Base-by-base conservation (phyloP, 1,139 yeast species). In the Citeromyces hawaiiensis region DNA sequence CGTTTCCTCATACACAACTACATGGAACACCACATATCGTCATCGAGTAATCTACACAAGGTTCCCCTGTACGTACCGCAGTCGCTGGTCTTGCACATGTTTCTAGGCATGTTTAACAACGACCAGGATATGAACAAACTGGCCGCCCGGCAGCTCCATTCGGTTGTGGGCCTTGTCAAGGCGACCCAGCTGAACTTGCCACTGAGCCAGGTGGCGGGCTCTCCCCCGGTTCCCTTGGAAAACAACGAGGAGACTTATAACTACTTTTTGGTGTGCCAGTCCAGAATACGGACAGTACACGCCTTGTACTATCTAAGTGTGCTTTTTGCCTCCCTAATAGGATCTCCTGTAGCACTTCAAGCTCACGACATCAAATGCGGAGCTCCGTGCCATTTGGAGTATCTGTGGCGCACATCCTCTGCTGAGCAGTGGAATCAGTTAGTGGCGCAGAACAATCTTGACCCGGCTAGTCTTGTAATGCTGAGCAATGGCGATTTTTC, bases 11-110 rank as follows among this genome's bases (percentile, higher is more conserved):
- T 85, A 44, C 93, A 83, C 52, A 75, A 75, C 46, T 79, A 75
- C 50, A 70, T 86, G 60, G 94, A 83, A 51, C 67, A 69, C 39
- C 68, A 72, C 41, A 63, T 70, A 42, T 46, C 67, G 64, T 43
- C 19, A 8, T 19, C 25, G 11, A 18, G 25, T 10, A 70, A 69
- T 44, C 72, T 73, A 51, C 73, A 75, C 47, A 70, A 72, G 38
- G 83, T 86, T 1, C 96, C 96, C 2, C 57, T 86, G 39, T 83
- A 91, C 86, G 71, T 87, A n/a, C 83, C 86, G 39, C 97, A 88
- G 56, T 76, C 93, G 40, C 70, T 85, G 55, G 78, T 85, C 4
- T 64, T 88, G 41, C 83, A 86, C 45, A 83, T 86, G 38, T 80
- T 85, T 50, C 76, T 85, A 46, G 87, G 93, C 8, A 73, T 86